These are phyloP conservation scores for Trichoderma endophyticum DNA, from an alignment of 2,329 filamentous ascomycete genomes.

Conservation along the genomic window DNA sequence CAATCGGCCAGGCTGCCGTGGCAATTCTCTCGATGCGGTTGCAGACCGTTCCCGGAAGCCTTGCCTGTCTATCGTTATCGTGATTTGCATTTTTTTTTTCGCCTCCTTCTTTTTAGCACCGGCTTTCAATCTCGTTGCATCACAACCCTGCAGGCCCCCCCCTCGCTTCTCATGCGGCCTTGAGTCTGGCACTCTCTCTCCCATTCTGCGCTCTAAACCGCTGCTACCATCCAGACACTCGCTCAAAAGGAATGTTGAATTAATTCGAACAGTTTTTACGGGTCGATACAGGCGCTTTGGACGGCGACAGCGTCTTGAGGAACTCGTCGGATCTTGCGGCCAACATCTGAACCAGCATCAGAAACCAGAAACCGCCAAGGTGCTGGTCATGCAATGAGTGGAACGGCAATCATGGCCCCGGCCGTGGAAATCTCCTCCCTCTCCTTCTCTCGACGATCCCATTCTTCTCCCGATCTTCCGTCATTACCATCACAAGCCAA, in stretches of 20 bases:
- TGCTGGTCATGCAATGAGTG: slow-evolving; percentile 36
- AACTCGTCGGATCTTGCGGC: neutral
- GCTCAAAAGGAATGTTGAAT: slow-evolving; percentile 26
- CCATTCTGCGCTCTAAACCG: neutral
- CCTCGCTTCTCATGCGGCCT: neutral
- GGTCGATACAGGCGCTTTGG: slow-evolving; percentile 22
- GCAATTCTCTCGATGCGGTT: slow-evolving; percentile 18
- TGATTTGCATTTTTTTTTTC: neutral
- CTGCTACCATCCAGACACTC: slow-evolving; percentile 23
- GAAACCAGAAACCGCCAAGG: neutral
- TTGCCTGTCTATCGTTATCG: slow-evolving; percentile 12
- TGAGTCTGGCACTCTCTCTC: slow-evolving; percentile 16
- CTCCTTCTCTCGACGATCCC: slow-evolving; percentile 34
- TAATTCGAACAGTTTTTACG: slow-evolving; percentile 22
- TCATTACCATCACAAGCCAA: slow-evolving; percentile 30
- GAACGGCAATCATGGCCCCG: slow-evolving; percentile 38
- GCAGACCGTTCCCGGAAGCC: slow-evolving; percentile 14
- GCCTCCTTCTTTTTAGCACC: neutral
- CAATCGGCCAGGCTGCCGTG: slow-evolving; percentile 17
- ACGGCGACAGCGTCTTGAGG: slow-evolving; percentile 2
- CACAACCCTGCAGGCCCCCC: neutral
- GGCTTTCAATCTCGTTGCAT: neutral
- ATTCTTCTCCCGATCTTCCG: slow-evolving; percentile 34
- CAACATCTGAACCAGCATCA: neutral
- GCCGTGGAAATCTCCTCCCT: slow-evolving; percentile 34